phyloP scores from a whole-genome alignment of 345 rosid genomes.

The Lepidium sativum region DNA sequence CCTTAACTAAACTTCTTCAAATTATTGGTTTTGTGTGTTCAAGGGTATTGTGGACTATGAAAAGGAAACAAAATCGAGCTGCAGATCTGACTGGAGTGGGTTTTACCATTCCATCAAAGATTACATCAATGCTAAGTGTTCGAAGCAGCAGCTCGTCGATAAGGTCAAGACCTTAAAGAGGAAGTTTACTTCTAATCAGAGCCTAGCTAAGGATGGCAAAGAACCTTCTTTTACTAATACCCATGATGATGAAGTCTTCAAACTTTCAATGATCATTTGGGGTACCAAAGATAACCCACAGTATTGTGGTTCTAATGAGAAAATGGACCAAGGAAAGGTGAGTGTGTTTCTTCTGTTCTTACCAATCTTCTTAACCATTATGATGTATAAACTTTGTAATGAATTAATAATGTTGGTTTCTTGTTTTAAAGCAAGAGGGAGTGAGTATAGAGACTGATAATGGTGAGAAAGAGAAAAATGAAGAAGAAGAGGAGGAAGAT shows the following conservation, averaged over 20 bases:
- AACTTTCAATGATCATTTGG: slow-evolving; percentile 4
- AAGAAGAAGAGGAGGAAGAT: slow-evolving; percentile 4
- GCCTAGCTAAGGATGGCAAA: background rate
- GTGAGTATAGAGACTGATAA: background rate
- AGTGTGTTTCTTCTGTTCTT: background rate
- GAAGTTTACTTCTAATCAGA: background rate
- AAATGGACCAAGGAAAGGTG: background rate
- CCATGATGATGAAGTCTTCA: background rate
- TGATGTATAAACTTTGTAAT: background rate
- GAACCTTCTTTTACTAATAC: background rate
- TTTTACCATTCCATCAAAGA: background rate
- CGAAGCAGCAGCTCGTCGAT: background rate
- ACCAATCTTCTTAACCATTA: background rate
- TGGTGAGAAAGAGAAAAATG: background rate
- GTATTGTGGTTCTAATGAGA: background rate
- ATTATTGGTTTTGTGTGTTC: background rate
- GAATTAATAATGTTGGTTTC: background rate
- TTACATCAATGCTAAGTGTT: background rate
- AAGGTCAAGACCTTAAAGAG: slow-evolving; percentile 4
- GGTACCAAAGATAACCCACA: background rate
- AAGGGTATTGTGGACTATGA: slow-evolving; percentile 16
- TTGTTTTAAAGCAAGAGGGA: background rate
- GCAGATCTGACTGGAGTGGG: background rate
- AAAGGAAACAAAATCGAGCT: background rate
- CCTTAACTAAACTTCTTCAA: background rate